Evolutionary conservation across 2,329 filamentous ascomycete species (phyloP).

Genomic region (Botrytis cinerea): DNA sequence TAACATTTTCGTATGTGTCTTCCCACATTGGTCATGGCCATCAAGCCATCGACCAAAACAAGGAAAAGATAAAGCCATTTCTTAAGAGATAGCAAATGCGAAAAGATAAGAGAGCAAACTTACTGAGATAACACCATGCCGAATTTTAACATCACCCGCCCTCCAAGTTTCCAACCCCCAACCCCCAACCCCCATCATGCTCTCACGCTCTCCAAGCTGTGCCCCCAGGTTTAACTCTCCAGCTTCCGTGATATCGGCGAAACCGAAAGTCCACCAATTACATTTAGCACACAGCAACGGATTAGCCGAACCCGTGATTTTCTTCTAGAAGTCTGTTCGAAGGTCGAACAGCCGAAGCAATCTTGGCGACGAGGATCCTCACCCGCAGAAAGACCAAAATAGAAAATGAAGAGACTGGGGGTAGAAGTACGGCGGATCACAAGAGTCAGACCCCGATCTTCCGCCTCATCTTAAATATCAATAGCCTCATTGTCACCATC

Average conservation of each 20-base stretch:
- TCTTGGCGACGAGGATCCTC: constrained; percentile 5
- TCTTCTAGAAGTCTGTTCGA: constrained; percentile 3
- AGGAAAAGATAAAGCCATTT: constrained; percentile 3
- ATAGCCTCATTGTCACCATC: not conserved
- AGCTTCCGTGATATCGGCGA: constrained; percentile 11
- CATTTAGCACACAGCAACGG: not conserved
- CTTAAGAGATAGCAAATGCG: not conserved
- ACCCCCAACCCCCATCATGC: not conserved
- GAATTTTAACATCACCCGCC: not conserved
- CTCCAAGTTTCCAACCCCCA: not conserved
- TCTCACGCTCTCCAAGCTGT: not conserved
- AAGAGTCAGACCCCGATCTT: not conserved
- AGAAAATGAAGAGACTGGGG: constrained; percentile 1
- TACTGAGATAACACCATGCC: constrained; percentile 7
- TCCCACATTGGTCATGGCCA: not conserved
- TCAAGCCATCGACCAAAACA: not conserved
- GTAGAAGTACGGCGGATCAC: not conserved
- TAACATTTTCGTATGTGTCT: not conserved
- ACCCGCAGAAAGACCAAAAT: constrained; percentile 8
- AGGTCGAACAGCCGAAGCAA: not conserved
- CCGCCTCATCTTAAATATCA: not conserved
- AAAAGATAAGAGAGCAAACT: constrained; percentile 9
- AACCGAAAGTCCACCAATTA: constrained; percentile 17
- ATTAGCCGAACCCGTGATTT: not conserved
- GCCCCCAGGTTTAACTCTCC: not conserved